A percentile compares a stretch with the other conserved stretches of the same genome.
phyloP scores from a whole-genome alignment of 2,329 filamentous ascomycete species.

The Aspergillus felis region DNA sequence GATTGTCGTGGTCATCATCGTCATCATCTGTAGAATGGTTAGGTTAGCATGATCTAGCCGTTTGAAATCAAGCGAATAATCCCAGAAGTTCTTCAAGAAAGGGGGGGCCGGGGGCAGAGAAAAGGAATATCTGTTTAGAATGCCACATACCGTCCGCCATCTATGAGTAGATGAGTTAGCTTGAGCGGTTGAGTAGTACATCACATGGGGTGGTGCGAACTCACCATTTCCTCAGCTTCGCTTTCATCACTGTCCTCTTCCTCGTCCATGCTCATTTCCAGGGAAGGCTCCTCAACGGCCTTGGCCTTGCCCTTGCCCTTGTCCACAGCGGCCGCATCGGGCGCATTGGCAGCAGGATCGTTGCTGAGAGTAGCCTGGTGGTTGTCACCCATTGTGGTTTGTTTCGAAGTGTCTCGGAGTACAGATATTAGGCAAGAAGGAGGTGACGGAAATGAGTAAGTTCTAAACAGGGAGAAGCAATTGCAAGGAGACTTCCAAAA shows the following conservation, averaged over 20 bases:
- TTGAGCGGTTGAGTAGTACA: not conserved
- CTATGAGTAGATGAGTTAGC: not conserved
- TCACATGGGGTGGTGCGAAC: slow-evolving; percentile 8
- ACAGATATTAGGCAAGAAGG: slow-evolving; percentile 19
- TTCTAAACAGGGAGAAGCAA: not conserved
- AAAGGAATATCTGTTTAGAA: not conserved
- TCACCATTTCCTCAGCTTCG: slow-evolving; percentile 40
- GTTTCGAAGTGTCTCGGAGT: slow-evolving; percentile 6
- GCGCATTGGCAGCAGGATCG: slow-evolving; percentile 38
- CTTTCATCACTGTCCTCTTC: slow-evolving; percentile 68
- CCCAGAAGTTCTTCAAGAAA: not conserved
- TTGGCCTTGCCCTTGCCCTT: slow-evolving; percentile 94
- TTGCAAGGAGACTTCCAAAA: not conserved
- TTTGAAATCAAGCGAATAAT: not conserved
- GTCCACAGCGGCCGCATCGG: slow-evolving; percentile 45
- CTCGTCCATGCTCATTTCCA: slow-evolving; percentile 65
- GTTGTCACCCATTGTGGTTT: slow-evolving; percentile 34
- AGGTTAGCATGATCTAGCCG: slow-evolving; percentile 19
- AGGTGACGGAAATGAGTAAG: slow-evolving; percentile 11
- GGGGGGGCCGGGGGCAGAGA: too few relatives aligned
- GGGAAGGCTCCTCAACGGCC: slow-evolving; percentile 52
- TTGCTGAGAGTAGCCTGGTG: slow-evolving; percentile 24
- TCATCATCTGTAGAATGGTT: slow-evolving; percentile 45
- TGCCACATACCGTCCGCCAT: slow-evolving; percentile 1
- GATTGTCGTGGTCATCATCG: slow-evolving; percentile 69